Percentiles rank a stretch among this genome's conserved stretches.
Conservation (phyloP, 1,284 basidiomycete genomes). For the Irpex sp. region DNA sequence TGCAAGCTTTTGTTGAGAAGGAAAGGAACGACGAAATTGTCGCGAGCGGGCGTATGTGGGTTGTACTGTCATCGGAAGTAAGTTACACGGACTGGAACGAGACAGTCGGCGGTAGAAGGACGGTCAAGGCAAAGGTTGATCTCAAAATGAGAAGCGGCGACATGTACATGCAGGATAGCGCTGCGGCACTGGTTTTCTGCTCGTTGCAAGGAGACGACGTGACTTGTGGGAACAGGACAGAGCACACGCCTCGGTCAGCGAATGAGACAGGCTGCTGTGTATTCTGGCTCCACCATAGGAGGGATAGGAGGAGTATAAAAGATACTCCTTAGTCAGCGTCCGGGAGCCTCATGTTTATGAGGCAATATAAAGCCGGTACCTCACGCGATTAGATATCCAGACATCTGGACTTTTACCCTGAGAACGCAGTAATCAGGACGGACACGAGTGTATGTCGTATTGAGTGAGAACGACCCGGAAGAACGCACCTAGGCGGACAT, state of each 20-base stretch:
- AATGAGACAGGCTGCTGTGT: background rate
- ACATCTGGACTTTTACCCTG: slow-evolving; percentile 5
- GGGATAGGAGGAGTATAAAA: slow-evolving; percentile 5
- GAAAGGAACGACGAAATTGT: background rate
- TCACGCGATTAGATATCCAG: slow-evolving; percentile 15
- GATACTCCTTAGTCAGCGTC: slow-evolving; percentile 2
- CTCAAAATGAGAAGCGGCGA: background rate
- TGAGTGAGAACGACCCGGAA: slow-evolving; percentile 4
- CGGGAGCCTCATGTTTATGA: slow-evolving; percentile 13
- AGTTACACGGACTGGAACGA: background rate
- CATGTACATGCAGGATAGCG: background rate
- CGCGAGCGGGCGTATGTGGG: background rate
- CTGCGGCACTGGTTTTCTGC: background rate
- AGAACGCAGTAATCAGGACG: background rate
- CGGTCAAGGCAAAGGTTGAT: background rate
- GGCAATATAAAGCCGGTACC: slow-evolving; percentile 1
- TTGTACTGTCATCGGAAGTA: background rate
- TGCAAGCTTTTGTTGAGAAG: background rate
- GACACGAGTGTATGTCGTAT: slow-evolving; percentile 4
- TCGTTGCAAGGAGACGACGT: background rate
- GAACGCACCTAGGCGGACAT: slow-evolving; percentile 1
- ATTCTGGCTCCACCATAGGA: background rate
- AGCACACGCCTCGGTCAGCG: background rate
- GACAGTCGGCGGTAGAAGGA: background rate
- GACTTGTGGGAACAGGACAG: background rate